Evolutionary conservation across 805 yeast genomes (phyloP).

Genomic region (Saccharomycopsis amapae): DNA sequence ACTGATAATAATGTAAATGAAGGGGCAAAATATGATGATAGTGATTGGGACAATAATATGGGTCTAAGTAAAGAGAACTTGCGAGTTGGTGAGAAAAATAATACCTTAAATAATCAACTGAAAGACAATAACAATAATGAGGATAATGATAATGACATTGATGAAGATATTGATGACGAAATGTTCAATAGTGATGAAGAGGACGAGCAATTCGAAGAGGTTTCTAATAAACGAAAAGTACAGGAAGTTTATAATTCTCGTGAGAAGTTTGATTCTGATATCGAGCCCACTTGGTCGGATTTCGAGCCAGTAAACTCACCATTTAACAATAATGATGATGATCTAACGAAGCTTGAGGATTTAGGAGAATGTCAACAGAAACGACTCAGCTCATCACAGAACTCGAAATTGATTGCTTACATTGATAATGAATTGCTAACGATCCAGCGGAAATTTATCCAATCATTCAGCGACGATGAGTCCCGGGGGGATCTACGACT

Average conservation of each 20-base stretch:
- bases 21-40: background rate
- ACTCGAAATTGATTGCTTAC: conserved; percentile 37
- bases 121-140: background rate
- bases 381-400: conserved; percentile 5
- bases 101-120: background rate
- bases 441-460: conserved; percentile 48
- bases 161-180: background rate
- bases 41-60: too few species aligned
- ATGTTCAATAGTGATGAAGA: background rate
- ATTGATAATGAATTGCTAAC: conserved; percentile 47
- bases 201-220: background rate
- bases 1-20: background rate
- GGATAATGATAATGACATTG: background rate
- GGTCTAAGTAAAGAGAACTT: too few species aligned
- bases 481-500: background rate
- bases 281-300: too few species aligned
- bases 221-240: too few species aligned
- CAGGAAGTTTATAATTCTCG: too few species aligned
- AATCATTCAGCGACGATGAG: conserved; percentile 29
- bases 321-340: background rate
- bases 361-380: background rate
- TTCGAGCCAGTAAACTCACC: too few species aligned
- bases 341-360: background rate
- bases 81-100: background rate
- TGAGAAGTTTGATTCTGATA: background rate